Base-by-base conservation (phyloP, 768 basidiomycete species). In the Cantharellus cinnabarinus region DNA sequence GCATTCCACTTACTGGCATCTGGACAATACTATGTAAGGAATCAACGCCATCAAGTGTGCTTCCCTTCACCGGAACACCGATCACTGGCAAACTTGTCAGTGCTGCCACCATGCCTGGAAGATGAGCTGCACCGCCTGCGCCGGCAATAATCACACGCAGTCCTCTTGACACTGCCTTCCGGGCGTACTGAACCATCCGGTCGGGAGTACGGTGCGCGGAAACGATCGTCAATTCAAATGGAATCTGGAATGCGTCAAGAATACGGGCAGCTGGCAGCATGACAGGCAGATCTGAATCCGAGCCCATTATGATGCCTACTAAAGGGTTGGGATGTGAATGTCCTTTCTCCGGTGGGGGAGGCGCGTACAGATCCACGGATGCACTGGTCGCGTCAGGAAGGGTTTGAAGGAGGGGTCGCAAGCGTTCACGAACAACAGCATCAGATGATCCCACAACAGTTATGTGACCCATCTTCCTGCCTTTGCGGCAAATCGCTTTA, bases 101-200 rank as follows among this genome's bases (percentile, higher is more conserved):
- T 20, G 88, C 83, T 3, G 94, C 95, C 0, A 97, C 89, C 95
- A 99, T 99, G 0, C 95, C 95, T 0, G 95, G 95, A 1, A 99
- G 72, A 72, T 99, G 95, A 3, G 94, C 95, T 1, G 95, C 94
- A 0, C 95, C 95, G n/a, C 95, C 95, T 3, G 95, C 95, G 3
- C 94, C 94, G 2, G 94, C 94, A 50, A 99, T 83, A 69, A 99
- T 80, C 3, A 77, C 78, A 52, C 84, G 71, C 39, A 77, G 62
- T 2, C 74, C 75, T 41, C 73, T 58, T 4, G 67, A 64, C 2
- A 67, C 74, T 0, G 91, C 93, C 4, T 78, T 76, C 51, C 81
- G 75, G 2, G 95, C 85, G 63, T 93, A 97, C 61, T 81, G 76
- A 29, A 85, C 78, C 67, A 98, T 74, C 2, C 94, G 71, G 60